Conservation (phyloP, 805 yeast species). For the Pichia californica region DNA sequence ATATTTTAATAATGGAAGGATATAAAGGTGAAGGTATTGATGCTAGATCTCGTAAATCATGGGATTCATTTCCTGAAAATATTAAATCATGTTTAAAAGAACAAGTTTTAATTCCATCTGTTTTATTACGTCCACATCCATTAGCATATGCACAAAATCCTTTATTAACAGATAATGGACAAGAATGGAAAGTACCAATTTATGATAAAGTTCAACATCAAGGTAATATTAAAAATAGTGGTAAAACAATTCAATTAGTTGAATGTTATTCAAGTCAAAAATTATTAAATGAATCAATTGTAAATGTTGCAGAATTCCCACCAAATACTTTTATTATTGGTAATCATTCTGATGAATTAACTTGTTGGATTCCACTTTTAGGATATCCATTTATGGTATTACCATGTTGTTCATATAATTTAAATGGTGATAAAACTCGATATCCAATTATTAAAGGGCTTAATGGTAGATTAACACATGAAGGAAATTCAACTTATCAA, state of each 20-base stretch:
- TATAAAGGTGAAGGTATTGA: constrained; percentile 80
- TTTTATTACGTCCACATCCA: constrained; percentile 66
- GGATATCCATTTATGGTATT: constrained; percentile 86
- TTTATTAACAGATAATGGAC: constrained; percentile 52
- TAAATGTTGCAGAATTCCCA: constrained; percentile 62
- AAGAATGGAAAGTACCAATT: constrained; percentile 49
- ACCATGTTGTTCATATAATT: constrained; percentile 90
- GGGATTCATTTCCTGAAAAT: constrained; percentile 68
- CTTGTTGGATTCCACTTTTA: constrained; percentile 90
- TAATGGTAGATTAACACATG: constrained; percentile 8
- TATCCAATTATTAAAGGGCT: constrained; percentile 42
- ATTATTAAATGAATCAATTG: constrained; percentile 45
- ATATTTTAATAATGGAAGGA: constrained; percentile 73
- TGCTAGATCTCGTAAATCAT: constrained; percentile 83
- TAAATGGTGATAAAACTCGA: constrained; percentile 69
- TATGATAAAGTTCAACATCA: constrained; percentile 21
- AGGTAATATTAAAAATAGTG: constrained; percentile 11
- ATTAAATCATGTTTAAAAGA: constrained; percentile 57
- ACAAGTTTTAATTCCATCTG: constrained; percentile 77
- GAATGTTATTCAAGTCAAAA: constrained; percentile 50
- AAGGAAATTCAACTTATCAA: constrained; percentile 61
- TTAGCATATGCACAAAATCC: constrained; percentile 48
- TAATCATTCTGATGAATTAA: constrained; percentile 90
- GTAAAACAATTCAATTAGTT: constrained; percentile 36
- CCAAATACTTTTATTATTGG: constrained; percentile 78